phyloP scores from a whole-genome alignment of 2,329 filamentous ascomycete species.

The Penicillium sp. region DNA sequence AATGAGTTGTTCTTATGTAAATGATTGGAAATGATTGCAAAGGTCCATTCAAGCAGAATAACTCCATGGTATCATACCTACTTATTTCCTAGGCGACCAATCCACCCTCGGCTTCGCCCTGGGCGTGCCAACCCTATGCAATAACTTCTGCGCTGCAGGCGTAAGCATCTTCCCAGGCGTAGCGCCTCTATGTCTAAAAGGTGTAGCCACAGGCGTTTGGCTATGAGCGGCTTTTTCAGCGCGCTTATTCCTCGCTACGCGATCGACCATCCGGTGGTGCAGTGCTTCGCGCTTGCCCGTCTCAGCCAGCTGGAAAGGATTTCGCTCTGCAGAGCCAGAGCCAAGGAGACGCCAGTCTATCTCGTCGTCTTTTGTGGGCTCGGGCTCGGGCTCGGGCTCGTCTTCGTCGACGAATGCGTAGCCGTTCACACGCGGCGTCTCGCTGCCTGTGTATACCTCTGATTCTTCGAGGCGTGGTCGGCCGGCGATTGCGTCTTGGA shows the following conservation, averaged over 20 bases:
- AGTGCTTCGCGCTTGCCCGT: slow-evolving; percentile 76
- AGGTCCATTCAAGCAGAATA: not conserved
- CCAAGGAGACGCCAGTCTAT: slow-evolving; percentile 44
- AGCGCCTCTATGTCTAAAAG: slow-evolving; percentile 16
- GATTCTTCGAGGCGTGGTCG: slow-evolving; percentile 63
- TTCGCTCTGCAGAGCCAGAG: slow-evolving; percentile 56
- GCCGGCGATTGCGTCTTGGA: slow-evolving; percentile 81
- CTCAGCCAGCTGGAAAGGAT: slow-evolving; percentile 77
- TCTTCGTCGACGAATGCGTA: slow-evolving; percentile 92
- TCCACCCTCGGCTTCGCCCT: slow-evolving; percentile 18
- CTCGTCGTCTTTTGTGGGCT: slow-evolving; percentile 3
- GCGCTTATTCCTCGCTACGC: slow-evolving; percentile 71
- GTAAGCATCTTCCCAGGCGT: slow-evolving; percentile 39
- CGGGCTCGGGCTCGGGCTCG: slow-evolving; percentile 40
- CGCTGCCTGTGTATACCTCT: slow-evolving; percentile 61
- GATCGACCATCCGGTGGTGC: slow-evolving; percentile 84
- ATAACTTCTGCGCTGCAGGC: slow-evolving; percentile 46
- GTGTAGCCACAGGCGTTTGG: slow-evolving; percentile 46
- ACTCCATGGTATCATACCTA: slow-evolving; percentile 21
- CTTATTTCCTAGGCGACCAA: slow-evolving; percentile 24
- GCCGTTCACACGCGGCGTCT: slow-evolving; percentile 88
- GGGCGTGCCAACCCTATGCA: slow-evolving; percentile 36
- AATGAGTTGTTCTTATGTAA: not conserved
- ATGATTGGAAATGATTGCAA: not conserved
- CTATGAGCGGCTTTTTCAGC: slow-evolving; percentile 61